Evolutionary conservation across 2,329 filamentous ascomycete genomes (phyloP).

Genomic region (Magnaporthiopsis incrustans): DNA sequence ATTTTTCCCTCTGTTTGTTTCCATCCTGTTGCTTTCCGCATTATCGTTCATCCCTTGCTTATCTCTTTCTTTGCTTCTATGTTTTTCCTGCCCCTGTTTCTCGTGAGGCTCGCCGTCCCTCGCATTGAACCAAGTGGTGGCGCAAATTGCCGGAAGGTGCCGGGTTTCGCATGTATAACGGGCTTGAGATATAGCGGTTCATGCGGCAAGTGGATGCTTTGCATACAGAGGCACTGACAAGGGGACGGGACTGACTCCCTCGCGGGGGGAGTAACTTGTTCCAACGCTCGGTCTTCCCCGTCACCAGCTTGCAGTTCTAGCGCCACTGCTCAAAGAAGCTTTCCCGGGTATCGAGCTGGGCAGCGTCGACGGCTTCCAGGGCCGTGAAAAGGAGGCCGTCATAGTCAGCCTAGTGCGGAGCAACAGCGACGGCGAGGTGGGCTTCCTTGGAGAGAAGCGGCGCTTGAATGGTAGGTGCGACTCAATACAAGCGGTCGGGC

Average conservation of each 20-base stretch:
- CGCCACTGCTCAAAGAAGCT: slow-evolving; percentile 65
- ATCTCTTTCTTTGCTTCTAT: not conserved
- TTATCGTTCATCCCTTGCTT: not conserved
- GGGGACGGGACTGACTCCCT: not conserved
- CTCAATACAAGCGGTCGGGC: too few relatives aligned
- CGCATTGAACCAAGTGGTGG: not conserved
- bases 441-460: slow-evolving; percentile 86
- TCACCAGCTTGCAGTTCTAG: slow-evolving; percentile 64
- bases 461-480: slow-evolving; percentile 67
- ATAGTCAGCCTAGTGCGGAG: slow-evolving; percentile 91
- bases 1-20: not conserved
- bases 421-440: slow-evolving; percentile 79
- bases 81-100: not conserved
- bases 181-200: slow-evolving; percentile 5
- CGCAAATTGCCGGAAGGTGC: not conserved
- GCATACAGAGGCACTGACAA: not conserved
- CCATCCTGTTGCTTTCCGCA: not conserved
- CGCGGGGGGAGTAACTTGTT: not conserved
- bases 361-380: slow-evolving; percentile 91
- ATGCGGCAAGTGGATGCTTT: slow-evolving; percentile 16
- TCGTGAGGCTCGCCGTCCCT: too few relatives aligned
- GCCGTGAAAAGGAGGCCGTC: slow-evolving; percentile 92
- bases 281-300: not conserved
- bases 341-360: slow-evolving; percentile 89
- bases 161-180: not conserved